A percentile compares a stretch with the other conserved stretches of the same genome.
Evolutionary conservation across 2,329 filamentous ascomycete species (phyloP).

Genomic region (Cordyceps pruinosa): DNA sequence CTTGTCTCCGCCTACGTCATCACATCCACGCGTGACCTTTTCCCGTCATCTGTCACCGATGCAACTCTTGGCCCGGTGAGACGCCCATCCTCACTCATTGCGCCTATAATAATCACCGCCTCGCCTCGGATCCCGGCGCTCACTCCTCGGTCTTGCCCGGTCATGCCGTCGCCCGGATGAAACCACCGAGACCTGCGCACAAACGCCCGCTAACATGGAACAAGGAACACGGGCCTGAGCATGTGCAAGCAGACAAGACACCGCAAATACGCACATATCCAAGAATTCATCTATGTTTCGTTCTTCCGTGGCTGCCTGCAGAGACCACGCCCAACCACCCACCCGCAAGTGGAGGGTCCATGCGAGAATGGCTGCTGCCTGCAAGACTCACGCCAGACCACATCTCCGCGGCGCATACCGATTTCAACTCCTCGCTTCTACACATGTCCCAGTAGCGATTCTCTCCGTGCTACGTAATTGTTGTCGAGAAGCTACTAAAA

Average conservation of each 20-base stretch:
- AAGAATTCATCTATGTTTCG: background rate
- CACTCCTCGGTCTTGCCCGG: background rate
- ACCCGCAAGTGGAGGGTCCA: background rate
- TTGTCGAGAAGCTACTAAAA: background rate
- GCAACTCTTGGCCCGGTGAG: background rate
- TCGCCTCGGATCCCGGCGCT: background rate
- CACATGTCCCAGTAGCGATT: background rate
- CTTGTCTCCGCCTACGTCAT: constrained; percentile 10
- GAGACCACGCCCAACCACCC: background rate
- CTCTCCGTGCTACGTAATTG: background rate
- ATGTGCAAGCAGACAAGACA: background rate
- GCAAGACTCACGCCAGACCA: background rate
- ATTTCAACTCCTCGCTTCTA: background rate
- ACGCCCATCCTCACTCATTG: background rate
- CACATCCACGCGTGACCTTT: constrained; percentile 7
- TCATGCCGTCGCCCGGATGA: background rate
- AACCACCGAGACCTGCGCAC: background rate
- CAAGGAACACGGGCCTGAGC: background rate
- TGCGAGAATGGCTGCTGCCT: background rate
- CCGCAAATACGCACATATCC: too few relatives aligned
- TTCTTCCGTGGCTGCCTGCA: background rate
- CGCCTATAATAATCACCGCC: background rate
- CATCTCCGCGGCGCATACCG: background rate
- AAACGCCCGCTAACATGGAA: background rate
- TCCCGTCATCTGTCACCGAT: background rate